Percentiles rank a stretch among this genome's conserved stretches.
phyloP scores from a whole-genome alignment of 2,329 filamentous ascomycete species.

The Penicillium corylophilum region DNA sequence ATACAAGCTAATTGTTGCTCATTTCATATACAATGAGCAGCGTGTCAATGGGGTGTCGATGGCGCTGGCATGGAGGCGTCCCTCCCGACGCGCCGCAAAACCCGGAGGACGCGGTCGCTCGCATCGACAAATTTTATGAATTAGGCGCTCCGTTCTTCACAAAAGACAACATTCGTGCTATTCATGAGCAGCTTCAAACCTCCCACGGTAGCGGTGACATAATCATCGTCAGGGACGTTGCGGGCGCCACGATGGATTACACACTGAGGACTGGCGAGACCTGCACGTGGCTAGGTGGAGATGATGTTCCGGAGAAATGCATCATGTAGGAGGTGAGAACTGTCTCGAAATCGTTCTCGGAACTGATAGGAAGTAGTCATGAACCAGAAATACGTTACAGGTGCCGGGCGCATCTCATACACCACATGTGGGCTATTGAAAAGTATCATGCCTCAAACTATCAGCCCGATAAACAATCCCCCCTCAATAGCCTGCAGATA shows the following conservation, averaged over 20 bases:
- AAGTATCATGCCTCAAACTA: too few relatives aligned
- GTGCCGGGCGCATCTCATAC: conserved; percentile 7
- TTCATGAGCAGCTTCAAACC: conserved; percentile 8
- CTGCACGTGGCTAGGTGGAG: background rate
- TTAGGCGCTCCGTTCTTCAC: conserved; percentile 25
- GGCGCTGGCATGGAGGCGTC: conserved; percentile 3
- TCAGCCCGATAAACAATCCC: background rate
- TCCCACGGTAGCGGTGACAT: conserved; percentile 14
- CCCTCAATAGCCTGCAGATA: conserved; percentile 1
- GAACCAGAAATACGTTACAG: conserved; percentile 6
- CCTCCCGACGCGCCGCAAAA: conserved; percentile 5
- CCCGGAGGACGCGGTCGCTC: conserved; percentile 15
- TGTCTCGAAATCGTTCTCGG: background rate
- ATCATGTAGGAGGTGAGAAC: background rate
- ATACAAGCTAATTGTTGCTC: too few relatives aligned
- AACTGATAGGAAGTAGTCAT: background rate
- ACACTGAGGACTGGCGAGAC: conserved; percentile 2
- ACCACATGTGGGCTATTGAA: conserved; percentile 10
- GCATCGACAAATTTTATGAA: conserved; percentile 19
- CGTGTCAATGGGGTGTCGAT: too few relatives aligned
- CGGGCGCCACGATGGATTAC: conserved; percentile 9
- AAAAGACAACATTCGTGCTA: conserved; percentile 8
- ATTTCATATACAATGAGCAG: too few relatives aligned
- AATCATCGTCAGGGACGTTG: conserved; percentile 14
- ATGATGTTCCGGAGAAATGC: background rate